Evolutionary conservation across 129 eudicot genomes (phyloP).

Genomic region (Helichrysum umbraculigerum): DNA sequence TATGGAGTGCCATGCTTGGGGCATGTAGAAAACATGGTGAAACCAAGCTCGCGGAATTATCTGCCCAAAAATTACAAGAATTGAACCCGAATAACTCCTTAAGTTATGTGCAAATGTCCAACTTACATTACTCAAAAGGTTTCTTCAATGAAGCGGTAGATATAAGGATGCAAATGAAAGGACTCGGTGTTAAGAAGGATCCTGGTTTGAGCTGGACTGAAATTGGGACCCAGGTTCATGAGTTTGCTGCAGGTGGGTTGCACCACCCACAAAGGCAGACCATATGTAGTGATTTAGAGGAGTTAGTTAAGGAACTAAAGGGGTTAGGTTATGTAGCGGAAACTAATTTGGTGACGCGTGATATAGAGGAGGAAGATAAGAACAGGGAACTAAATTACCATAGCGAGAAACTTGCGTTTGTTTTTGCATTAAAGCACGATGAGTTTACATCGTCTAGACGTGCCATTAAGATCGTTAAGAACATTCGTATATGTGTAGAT

Average conservation of each 20-base stretch:
- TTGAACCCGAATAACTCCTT: slow-evolving; percentile 68
- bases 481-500: slow-evolving; percentile 72
- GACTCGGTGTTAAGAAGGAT: slow-evolving; percentile 59
- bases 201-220: slow-evolving; percentile 95
- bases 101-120: slow-evolving; percentile 65
- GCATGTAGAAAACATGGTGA: slow-evolving; percentile 77
- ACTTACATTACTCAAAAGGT: slow-evolving; percentile 56
- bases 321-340: slow-evolving; percentile 69
- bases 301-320: slow-evolving; percentile 40
- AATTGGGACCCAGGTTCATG: slow-evolving; percentile 55
- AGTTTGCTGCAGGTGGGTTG: slow-evolving; percentile 71
- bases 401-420: slow-evolving; percentile 80
- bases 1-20: slow-evolving; percentile 82
- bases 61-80: slow-evolving; percentile 51
- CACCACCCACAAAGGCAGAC: slow-evolving; percentile 54
- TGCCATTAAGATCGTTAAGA: slow-evolving; percentile 61
- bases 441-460: slow-evolving; percentile 19
- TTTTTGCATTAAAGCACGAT: slow-evolving; percentile 47
- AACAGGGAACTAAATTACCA: slow-evolving; percentile 61
- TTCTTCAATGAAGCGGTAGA: slow-evolving; percentile 52
- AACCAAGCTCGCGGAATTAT: slow-evolving; percentile 47
- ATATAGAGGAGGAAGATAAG: slow-evolving; percentile 77
- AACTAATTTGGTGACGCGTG: slow-evolving; percentile 53
- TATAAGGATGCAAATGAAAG: slow-evolving; percentile 58
- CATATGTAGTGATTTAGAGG: slow-evolving; percentile 41